Conservation (phyloP, 352 stramenopile genomes). For the Phytophthora nicotianae region DNA sequence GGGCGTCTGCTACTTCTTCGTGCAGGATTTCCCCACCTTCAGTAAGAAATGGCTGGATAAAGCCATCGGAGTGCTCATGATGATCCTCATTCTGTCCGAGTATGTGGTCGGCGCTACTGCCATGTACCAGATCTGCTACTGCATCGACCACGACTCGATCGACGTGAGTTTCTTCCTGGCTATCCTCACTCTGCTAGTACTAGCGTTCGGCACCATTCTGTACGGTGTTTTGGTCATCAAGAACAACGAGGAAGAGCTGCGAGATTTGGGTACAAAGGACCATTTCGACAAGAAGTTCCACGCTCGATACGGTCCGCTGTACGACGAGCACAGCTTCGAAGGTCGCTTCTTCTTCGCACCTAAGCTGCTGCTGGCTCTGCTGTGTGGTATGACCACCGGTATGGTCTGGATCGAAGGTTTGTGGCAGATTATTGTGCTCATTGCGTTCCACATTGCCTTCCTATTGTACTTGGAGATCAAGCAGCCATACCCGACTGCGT, state of each 20-base stretch:
- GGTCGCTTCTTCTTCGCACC: slow-evolving; percentile 88
- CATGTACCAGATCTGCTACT: slow-evolving; percentile 89
- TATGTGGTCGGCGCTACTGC: slow-evolving; percentile 83
- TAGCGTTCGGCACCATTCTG: slow-evolving; percentile 78
- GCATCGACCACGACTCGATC: slow-evolving; percentile 62
- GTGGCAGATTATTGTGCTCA: slow-evolving; percentile 78
- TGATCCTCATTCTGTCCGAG: slow-evolving; percentile 84
- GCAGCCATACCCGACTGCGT: slow-evolving; percentile 79
- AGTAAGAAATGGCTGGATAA: slow-evolving; percentile 81
- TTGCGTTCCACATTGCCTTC: slow-evolving; percentile 80
- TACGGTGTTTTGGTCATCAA: slow-evolving; percentile 78
- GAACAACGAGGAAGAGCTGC: slow-evolving; percentile 80
- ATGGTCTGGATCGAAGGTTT: slow-evolving; percentile 79
- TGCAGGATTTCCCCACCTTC: slow-evolving; percentile 62
- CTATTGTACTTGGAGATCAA: slow-evolving; percentile 86
- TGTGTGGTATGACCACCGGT: slow-evolving; percentile 81
- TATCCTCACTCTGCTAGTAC: slow-evolving; percentile 69
- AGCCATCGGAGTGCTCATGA: slow-evolving; percentile 78
- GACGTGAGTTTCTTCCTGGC: slow-evolving; percentile 70
- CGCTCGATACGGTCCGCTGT: slow-evolving; percentile 77
- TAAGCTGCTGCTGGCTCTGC: slow-evolving; percentile 77
- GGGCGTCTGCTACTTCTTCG: slow-evolving; percentile 50
- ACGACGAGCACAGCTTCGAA: slow-evolving; percentile 90
- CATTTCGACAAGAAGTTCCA: slow-evolving; percentile 89
- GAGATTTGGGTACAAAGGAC: slow-evolving; percentile 80